Conservation (phyloP, 495 filamentous ascomycete species). For the Aspergillus kassunensis region DNA sequence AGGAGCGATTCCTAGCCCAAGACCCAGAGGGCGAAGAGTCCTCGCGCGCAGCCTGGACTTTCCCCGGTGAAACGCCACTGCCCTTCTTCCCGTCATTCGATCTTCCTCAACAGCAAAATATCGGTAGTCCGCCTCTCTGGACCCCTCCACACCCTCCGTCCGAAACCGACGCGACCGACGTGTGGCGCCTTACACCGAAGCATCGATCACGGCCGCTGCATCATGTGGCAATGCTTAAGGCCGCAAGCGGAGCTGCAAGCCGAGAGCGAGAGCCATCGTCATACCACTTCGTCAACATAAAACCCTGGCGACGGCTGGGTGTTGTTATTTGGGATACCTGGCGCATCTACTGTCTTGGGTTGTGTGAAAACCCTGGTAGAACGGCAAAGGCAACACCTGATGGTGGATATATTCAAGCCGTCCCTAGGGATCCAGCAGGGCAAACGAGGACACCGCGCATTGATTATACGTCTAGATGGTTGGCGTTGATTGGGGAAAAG, state of each 20-base stretch:
- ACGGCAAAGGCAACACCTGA: not conserved
- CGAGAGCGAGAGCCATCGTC: not conserved
- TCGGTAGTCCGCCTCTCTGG: not conserved
- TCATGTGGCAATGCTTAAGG: not conserved
- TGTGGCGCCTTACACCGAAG: not conserved
- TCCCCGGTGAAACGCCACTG: not conserved
- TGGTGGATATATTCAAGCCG: not conserved
- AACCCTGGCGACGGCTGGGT: not conserved
- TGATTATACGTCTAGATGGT: not conserved
- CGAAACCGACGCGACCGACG: not conserved
- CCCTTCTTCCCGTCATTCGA: conserved; percentile 4
- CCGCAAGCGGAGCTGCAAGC: not conserved
- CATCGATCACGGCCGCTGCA: not conserved
- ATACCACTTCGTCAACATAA: not conserved
- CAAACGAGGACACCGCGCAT: not conserved
- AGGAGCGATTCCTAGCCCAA: not conserved
- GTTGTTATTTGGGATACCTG: not conserved
- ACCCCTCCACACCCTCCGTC: not conserved
- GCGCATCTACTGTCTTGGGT: not conserved
- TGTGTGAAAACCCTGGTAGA: not conserved
- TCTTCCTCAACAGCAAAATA: not conserved
- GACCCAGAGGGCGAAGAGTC: not conserved
- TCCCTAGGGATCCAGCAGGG: not conserved
- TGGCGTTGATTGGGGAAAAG: not conserved
- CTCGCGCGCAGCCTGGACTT: conserved; percentile 5